Evolutionary conservation across 768 basidiomycete genomes (phyloP), one percentile per base, ranked within the genome.

Genomic region (Cyathus striatus): DNA sequence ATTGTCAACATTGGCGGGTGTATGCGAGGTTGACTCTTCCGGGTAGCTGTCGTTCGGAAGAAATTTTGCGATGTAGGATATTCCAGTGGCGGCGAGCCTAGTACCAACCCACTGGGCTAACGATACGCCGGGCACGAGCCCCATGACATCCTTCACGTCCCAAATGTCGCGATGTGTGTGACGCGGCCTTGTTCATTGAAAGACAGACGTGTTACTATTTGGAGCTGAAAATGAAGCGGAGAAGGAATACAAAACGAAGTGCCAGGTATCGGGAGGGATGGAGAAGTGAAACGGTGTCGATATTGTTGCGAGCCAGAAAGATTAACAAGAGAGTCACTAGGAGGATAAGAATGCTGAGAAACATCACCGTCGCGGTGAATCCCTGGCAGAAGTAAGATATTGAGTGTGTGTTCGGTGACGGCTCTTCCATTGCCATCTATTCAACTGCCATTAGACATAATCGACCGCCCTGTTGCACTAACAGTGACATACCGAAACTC

Each of bases 151-250:
- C 57, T 82, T 79, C 33, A 87, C 69, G 51, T 90, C 86, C 86
- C 85, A 90, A 27, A 86, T 70, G 54, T 90, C 89, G 22, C 86
- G 75, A 57, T 92, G 52, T 81, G 76, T 3, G 85, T 83, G 48
- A 91, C 81, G 46, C 74, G 76, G n/a, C 84, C 86, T 54, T 82
- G 81, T 51, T 90, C 88, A 61, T 90, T 90, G 62, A 91, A 88
- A 23, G 76, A 73, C 25, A 90, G 72, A 22, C 81, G 76, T 3
- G 86, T 85, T 44, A 85, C 72, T 38, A 90, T 75, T 37, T 74
- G 84, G 4, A 91, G 73, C 53, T 77, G 72, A 51, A 88, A 68
- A 56, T 88, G 84, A n/a, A 90, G 62, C 1, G 87, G 84, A 13
- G 83, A 84, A 1, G 83, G 79, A 14, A 83, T 51, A 25, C 72